These are phyloP conservation scores for Zasmidium angulare DNA, from an alignment of 2,329 filamentous ascomycete genomes.

Conservation along the genomic window DNA sequence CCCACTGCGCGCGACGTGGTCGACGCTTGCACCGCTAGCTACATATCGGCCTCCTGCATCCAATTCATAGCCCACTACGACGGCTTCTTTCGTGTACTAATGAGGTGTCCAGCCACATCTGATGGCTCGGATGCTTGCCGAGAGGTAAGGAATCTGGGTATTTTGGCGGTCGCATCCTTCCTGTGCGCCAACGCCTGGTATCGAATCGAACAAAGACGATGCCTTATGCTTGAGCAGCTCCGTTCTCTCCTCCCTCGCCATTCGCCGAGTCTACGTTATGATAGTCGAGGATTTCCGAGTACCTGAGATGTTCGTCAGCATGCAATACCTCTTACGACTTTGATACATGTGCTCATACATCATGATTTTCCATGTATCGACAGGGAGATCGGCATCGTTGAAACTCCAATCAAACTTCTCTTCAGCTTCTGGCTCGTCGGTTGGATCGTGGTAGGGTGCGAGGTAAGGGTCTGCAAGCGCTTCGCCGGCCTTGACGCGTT, in stretches of 20 bases:
- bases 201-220: neutral
- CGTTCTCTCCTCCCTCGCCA: conserved; percentile 23
- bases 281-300: conserved; percentile 97
- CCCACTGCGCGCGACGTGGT: conserved; percentile 7
- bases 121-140: neutral
- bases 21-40: conserved; percentile 7
- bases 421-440: conserved; percentile 90
- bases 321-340: neutral
- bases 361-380: conserved; percentile 99
- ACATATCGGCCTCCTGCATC: neutral
- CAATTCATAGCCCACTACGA: neutral
- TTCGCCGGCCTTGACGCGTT: conserved; percentile 82
- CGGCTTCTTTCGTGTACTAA: neutral
- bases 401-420: conserved; percentile 99
- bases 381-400: conserved; percentile 94
- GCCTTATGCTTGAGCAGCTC: conserved; percentile 10
- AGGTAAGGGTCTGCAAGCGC: conserved; percentile 92
- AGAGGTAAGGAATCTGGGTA: neutral
- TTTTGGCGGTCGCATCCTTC: neutral
- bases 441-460: conserved; percentile 93
- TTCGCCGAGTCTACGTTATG: conserved; percentile 76
- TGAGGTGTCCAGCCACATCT: neutral
- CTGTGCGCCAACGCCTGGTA: neutral
- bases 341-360: conserved; percentile 64
- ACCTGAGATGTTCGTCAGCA: conserved; percentile 57